Percentiles rank a stretch among this genome's conserved stretches.
Conservation (phyloP, 352 stramenopile species). For the Bremia lactucae region DNA sequence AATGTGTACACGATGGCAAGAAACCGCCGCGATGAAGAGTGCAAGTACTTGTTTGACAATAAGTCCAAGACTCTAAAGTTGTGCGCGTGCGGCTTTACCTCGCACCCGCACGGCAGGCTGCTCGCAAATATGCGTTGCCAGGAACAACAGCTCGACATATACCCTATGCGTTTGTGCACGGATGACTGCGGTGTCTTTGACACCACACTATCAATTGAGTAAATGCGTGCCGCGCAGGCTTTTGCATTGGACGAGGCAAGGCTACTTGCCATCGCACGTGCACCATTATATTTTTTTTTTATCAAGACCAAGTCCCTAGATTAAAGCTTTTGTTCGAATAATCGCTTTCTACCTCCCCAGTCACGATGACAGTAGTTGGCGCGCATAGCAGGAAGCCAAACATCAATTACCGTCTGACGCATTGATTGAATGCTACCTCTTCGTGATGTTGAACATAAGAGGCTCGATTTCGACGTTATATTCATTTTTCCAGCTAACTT, state of each 20-base stretch:
- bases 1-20: conserved; percentile 90
- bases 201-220: conserved; percentile 85
- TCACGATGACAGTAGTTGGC: no score
- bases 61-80: conserved; percentile 29
- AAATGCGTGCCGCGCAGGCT: conserved; percentile 62
- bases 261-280: conserved; percentile 32
- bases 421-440: no score
- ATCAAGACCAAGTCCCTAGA: conserved; percentile 20
- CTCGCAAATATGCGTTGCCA: conserved; percentile 24
- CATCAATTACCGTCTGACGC: no score
- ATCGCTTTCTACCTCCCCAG: neutral
- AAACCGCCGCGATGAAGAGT: conserved; percentile 34
- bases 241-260: conserved; percentile 51
- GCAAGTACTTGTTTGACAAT: conserved; percentile 15
- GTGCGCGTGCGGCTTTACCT: conserved; percentile 55
- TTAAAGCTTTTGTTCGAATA: conserved; percentile 20
- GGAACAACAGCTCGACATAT: conserved; percentile 15
- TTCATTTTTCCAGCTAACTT: no score
- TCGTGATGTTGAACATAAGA: no score
- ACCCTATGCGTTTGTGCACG: conserved; percentile 88
- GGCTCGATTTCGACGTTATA: no score
- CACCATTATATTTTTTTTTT: conserved; percentile 55
- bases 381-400: no score
- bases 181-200: conserved; percentile 89
- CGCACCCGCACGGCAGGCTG: conserved; percentile 71